Percentiles rank a stretch among this genome's conserved stretches.
These are phyloP conservation scores for Rutstroemia sp. DNA, from an alignment of 2,329 filamentous ascomycete species.

Conservation along the genomic window DNA sequence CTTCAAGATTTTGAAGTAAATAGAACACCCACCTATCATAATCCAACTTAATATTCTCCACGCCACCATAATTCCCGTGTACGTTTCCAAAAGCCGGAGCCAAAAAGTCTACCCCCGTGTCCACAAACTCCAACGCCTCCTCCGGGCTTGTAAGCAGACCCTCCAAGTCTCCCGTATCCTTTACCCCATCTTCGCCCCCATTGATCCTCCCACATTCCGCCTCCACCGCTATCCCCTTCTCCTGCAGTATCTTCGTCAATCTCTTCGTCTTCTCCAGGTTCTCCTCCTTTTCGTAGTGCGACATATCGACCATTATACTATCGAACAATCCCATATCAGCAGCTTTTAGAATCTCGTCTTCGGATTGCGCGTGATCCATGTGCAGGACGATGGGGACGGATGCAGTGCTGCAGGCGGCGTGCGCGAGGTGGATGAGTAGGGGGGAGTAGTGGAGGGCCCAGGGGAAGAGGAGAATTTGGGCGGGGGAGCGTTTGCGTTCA, in stretches of 20 bases:
- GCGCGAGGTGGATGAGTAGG: slow-evolving; percentile 47
- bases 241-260: slow-evolving; percentile 42
- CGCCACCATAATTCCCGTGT: slow-evolving; percentile 51
- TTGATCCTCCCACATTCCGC: slow-evolving; percentile 64
- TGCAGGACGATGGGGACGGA: slow-evolving; percentile 54
- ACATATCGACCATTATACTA: slow-evolving; percentile 73
- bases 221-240: slow-evolving; percentile 58
- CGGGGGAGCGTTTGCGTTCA: slow-evolving; percentile 56
- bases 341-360: slow-evolving; percentile 46
- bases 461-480: slow-evolving; percentile 65
- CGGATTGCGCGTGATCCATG: slow-evolving; percentile 56
- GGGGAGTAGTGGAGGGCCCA: slow-evolving; percentile 58
- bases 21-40: slow-evolving; percentile 30
- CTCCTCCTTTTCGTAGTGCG: slow-evolving; percentile 62
- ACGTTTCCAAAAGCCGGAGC: slow-evolving; percentile 63
- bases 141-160: slow-evolving; percentile 56
- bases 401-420: slow-evolving; percentile 46
- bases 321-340: slow-evolving; percentile 57
- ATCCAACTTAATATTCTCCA: slow-evolving; percentile 30
- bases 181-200: slow-evolving; percentile 67
- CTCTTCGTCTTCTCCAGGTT: slow-evolving; percentile 60
- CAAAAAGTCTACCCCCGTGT: slow-evolving; percentile 58
- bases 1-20: background rate
- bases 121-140: slow-evolving; percentile 54
- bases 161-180: slow-evolving; percentile 56